Base-by-base conservation (phyloP, 2,329 filamentous ascomycete species). In the Akanthomyces dipterigenus region DNA sequence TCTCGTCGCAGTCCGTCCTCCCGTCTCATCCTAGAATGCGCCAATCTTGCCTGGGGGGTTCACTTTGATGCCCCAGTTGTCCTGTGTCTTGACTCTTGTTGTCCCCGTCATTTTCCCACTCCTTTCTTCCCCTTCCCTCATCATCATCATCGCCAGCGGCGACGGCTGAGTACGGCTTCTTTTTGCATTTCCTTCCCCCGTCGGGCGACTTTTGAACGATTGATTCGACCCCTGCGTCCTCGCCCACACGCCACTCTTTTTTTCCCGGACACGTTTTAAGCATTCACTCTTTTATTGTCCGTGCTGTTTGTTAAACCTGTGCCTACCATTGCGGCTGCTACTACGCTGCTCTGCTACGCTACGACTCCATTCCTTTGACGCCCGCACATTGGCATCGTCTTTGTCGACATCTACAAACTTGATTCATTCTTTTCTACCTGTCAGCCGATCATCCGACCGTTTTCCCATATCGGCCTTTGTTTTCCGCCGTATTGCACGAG, bases 1-100 rank as follows among this genome's bases (percentile, higher is more conserved):
- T 22, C 12, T n/a, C 42, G 18, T n/a, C 42, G 18, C 20, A 11
- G 2, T 42, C 8, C 36, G 40, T 4, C 18, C 20, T 20, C 31
- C 31, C 31, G 31, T 43, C 40, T 43, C n/a, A 20, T n/a, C n/a
- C n/a, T 8, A 43, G 31, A 51, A 50, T 49, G 36, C 36, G n/a
- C 46, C 56, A 60, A 60, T 45, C 38, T 28, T 60, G 46, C 43
- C 56, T 26, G 56, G 48, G 56, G 48, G 48, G 38, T 53, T 60
- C 46, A 53, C 56, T 53, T 26, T 45, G 26, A 51, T 26, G n/a
- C 56, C 56, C 56, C 48, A 53, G 48, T 45, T 48, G 36, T 56
- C 42, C 43, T 24, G 31, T 48, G 26, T 40, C 26, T 42, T n/a
- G n/a, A n/a, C n/a, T n/a, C n/a, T n/a, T n/a, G n/a, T n/a, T n/a